Base-by-base conservation (phyloP, 2,329 filamentous ascomycete species). In the Neofusicoccum umdonicola region DNA sequence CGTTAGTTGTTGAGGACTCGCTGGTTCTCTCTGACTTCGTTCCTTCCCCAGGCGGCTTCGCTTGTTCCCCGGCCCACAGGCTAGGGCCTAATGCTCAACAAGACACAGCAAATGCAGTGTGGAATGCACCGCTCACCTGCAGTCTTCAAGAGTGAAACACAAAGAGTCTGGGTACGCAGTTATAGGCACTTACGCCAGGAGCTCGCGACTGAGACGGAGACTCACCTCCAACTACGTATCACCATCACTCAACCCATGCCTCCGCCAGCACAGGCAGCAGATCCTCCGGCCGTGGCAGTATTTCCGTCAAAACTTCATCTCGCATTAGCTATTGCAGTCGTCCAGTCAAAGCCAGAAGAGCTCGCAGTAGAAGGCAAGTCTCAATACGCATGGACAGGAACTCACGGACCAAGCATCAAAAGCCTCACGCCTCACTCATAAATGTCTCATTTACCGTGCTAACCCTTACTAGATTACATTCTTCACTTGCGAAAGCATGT, bases 311-410 rank as follows among this genome's bases (percentile, higher is more conserved):
- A 22, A 4, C 65, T 73, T 11, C 73, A 76, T 47, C 62, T 74
- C 17, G 74, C 76, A 3, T 68, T 76, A 15, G 77, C 76, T 6
- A 67, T 78, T 47, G 72, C 73, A 3, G 67, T 79, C n/a, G 66
- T 80, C n/a, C 71, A 70, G 22, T 72, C 73, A 2, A 82, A 79
- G 64, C 79, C 80, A 4, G 48, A 66, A 4, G 71, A 69, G 0
- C 64, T 75, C 17, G 67, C 71, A 2, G 69, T 78, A 3, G 71
- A 71, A 72, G 75, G 77, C 75, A 11, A 64, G 68, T 64, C 27
- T 9, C 8, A 9, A 2, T 44, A 7, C 27, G 9, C 15, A 42
- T 34, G 27, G 27, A 1, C 35, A 13, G 8, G 4, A n/a, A 11
- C 44, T 41, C 19, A 19, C 17, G n/a, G 39, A 5, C 31, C 9